Base-by-base conservation (phyloP, 2,329 filamentous ascomycete species). In the Endothia cerciana region DNA sequence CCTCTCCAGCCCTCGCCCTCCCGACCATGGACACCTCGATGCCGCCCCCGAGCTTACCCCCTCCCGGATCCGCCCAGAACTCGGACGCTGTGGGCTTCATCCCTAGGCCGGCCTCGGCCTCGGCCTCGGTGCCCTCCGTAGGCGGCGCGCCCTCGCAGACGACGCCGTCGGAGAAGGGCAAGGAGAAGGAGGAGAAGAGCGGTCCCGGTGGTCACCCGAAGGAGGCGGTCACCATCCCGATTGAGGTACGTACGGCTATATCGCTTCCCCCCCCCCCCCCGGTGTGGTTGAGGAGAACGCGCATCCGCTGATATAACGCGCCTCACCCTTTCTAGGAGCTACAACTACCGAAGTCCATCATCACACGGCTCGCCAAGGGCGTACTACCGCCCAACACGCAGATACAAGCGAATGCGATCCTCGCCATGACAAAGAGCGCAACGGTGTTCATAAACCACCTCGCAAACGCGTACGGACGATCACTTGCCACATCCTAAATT, bases 401-500 rank as follows among this genome's bases (percentile, higher is more conserved):
- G 77, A 91, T 94, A 59, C 91, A 94, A 75, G 91, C 89, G 73
- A 93, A 93, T 79, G 92, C 92, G 51, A 86, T 94, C 63, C 79
- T 92, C 61, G 92, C 91, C 11, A 85, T 95, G 80, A 90, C 87
- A 70, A 94, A 94, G 79, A 91, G 90, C 77, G 90, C 92, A 8
- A 94, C 91, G 1, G 89, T 95, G 0, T 95, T 95, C 73, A 90
- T 95, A 71, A 94, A 87, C 78, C 92, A 94, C 76, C 81, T 95
- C 40, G 89, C 91, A 55, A 85, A 87, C 68, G 86, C 89, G 91
- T 94, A 84, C 63, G 89, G 83, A 25, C 1, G 28, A 7, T 56
- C 36, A 33, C 17, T 56, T 40, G 25, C 53, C 62, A 33, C 17
- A 17, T 25, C 33, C 15, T 17, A 22, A 7, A 11, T n/a, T 10